A percentile compares a stretch with the other conserved stretches of the same genome.
phyloP scores from a whole-genome alignment of 1,284 basidiomycete genomes.

The Moniliophthora roreri region DNA sequence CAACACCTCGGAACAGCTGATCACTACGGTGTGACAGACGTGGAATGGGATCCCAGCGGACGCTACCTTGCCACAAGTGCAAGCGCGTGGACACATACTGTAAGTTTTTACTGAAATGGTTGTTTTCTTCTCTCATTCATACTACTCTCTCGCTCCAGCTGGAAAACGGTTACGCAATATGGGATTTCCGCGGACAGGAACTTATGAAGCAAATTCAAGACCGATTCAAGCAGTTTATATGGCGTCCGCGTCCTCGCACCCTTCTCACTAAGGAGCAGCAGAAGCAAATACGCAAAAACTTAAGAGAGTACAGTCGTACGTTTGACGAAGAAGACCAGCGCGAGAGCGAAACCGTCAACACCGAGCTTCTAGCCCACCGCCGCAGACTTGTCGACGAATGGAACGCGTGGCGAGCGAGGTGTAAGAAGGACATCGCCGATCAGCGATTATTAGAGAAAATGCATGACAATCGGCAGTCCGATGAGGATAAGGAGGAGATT shows the following conservation, averaged over 20 bases:
- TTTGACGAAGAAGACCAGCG: slow-evolving; percentile 98
- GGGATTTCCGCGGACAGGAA: slow-evolving; percentile 97
- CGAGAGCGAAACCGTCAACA: slow-evolving; percentile 92
- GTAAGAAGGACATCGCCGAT: slow-evolving; percentile 60
- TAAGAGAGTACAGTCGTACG: slow-evolving; percentile 87
- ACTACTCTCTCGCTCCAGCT: slow-evolving; percentile 51
- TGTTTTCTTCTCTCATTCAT: slow-evolving; percentile 6
- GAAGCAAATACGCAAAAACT: slow-evolving; percentile 84
- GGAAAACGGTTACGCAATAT: slow-evolving; percentile 95
- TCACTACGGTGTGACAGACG: slow-evolving; percentile 97
- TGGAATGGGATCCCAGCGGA: slow-evolving; percentile 98
- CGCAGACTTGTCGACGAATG: slow-evolving; percentile 96
- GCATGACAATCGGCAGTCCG: slow-evolving; percentile 39
- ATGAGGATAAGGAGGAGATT: slow-evolving; percentile 80
- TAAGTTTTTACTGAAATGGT: slow-evolving; percentile 38
- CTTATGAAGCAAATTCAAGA: slow-evolving; percentile 88
- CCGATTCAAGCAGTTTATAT: slow-evolving; percentile 98
- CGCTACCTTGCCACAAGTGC: slow-evolving; percentile 93
- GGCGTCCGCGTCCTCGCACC: slow-evolving; percentile 92
- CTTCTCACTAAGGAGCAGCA: slow-evolving; percentile 90
- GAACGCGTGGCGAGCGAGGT: slow-evolving; percentile 88
- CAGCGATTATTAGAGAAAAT: slow-evolving; percentile 36
- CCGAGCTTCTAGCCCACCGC: slow-evolving; percentile 90
- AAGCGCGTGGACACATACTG: slow-evolving; percentile 93
- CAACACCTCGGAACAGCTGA: slow-evolving; percentile 89